Evolutionary conservation across 306 rosid species (phyloP).

Genomic region (Pyrus betulifolia): DNA sequence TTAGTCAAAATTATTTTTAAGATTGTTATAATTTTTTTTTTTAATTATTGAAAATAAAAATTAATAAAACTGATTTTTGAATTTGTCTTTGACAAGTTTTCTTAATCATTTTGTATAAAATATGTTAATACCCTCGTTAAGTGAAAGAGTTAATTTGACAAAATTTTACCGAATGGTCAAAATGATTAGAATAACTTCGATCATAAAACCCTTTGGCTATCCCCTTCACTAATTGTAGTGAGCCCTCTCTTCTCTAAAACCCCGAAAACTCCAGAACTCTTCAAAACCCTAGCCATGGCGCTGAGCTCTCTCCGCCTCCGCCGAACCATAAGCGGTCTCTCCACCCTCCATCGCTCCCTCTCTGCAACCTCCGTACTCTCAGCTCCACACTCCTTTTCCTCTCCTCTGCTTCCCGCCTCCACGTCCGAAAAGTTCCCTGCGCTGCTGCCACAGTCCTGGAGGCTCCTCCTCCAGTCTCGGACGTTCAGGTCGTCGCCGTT

Average conservation of each 20-base stretch:
- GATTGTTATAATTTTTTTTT: too few relatives aligned
- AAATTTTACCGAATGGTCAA: rapidly evolving
- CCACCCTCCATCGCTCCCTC: background rate
- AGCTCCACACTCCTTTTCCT: background rate
- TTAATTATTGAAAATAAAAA: too few relatives aligned
- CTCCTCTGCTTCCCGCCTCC: background rate
- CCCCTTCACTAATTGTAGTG: background rate
- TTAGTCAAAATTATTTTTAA: too few relatives aligned
- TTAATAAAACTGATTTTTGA: rapidly evolving
- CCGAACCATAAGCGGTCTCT: background rate
- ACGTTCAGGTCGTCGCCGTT: constrained; percentile 34
- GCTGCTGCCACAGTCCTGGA: background rate
- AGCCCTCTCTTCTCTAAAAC: background rate
- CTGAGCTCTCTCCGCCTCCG: background rate
- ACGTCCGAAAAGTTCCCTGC: background rate
- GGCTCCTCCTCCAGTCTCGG: constrained; percentile 21
- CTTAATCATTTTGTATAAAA: rapidly evolving
- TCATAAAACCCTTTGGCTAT: too few relatives aligned
- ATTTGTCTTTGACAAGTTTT: too few relatives aligned
- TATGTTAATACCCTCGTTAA: rapidly evolving
- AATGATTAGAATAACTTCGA: too few relatives aligned
- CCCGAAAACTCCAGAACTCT: background rate
- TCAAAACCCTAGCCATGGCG: background rate
- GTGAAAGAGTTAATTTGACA: rapidly evolving
- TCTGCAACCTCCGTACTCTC: background rate